Evolutionary conservation across 139 green algal species (phyloP), one percentile per base, ranked within the genome.

Genomic region (Nannochloris sp.): DNA sequence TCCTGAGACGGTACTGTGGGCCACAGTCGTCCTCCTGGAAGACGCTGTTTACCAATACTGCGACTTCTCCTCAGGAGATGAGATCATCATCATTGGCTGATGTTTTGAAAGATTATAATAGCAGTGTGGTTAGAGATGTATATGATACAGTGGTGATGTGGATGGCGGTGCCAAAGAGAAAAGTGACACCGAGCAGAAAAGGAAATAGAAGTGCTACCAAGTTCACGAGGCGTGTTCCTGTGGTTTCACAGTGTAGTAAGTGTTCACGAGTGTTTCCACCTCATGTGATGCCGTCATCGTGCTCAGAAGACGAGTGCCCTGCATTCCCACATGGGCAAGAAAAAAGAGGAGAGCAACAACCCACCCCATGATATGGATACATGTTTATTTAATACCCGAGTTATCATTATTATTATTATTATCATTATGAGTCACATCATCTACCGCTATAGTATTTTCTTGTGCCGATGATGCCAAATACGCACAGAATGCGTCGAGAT

Each of bases 151-250:
- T 53, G 15, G 46, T 53, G 46, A 53, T 62, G 31, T 59, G 25
- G 69, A 48, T 72, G 25, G 70, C 70, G 3, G 70, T 49, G 11
- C 70, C 70, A 4, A 77, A 77, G 43, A 48, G 68, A 15, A 77
- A 77, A 64, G 70, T 77, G 19, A 69, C 70, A 18, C 70, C 64
- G 6, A 57, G 67, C 44, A 54, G 70, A 11, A 73, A 65, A 24
- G 70, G 70, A 34, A 77, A 72, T 23, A 59, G 70, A 46, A 73
- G 44, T 51, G 70, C 70, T 15, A 77, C n/a, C 40, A 77, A 77
- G 51, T 60, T 55, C 37, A 72, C 72, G 19, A 62, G 70, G 19
- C 72, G 65, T 60, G 53, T 77, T 37, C 70, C 70, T 15, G 50
- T 74, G 29, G 59, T 67, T 37, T 44, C 60, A 8, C 27, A 50